Evolutionary conservation across 257 asterid genomes (phyloP).

Genomic region (Gentiana straminea): DNA sequence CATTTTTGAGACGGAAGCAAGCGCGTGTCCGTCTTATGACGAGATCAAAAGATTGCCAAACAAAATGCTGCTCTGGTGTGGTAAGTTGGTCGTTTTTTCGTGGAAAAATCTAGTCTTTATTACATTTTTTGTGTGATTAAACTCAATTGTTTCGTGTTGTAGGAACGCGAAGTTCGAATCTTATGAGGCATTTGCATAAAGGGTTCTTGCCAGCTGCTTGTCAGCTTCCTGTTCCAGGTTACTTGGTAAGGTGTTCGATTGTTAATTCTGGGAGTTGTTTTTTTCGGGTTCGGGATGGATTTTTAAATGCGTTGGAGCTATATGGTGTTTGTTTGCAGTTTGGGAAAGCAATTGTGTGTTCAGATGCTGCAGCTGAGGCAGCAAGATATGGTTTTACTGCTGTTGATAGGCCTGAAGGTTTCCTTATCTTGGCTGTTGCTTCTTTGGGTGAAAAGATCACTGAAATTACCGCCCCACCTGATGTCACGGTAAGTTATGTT

Average conservation of each 20-base stretch:
- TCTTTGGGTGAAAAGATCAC: slow-evolving; percentile 45
- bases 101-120: background rate
- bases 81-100: slow-evolving; percentile 21
- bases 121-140: background rate
- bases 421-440: slow-evolving; percentile 70
- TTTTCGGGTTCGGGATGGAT: background rate
- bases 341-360: slow-evolving; percentile 85
- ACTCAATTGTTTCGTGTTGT: no score
- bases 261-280: background rate
- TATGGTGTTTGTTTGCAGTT: slow-evolving; percentile 23
- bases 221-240: slow-evolving; percentile 69
- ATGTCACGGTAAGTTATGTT: slow-evolving; percentile 14
- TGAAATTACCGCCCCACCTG: slow-evolving; percentile 29
- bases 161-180: slow-evolving; percentile 76
- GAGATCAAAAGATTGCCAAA: slow-evolving; percentile 60
- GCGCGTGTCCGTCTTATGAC: slow-evolving; percentile 67
- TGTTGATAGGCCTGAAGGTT: slow-evolving; percentile 76
- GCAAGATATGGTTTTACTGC: slow-evolving; percentile 88
- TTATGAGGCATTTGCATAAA: slow-evolving; percentile 65
- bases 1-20: slow-evolving; percentile 50
- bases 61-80: slow-evolving; percentile 85
- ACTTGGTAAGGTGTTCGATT: slow-evolving; percentile 42
- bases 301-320: no score
- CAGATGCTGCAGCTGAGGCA: slow-evolving; percentile 90
- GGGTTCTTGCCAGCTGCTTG: slow-evolving; percentile 75